Conservation (phyloP, 305 asterid species). For the Salvia sclarea region DNA sequence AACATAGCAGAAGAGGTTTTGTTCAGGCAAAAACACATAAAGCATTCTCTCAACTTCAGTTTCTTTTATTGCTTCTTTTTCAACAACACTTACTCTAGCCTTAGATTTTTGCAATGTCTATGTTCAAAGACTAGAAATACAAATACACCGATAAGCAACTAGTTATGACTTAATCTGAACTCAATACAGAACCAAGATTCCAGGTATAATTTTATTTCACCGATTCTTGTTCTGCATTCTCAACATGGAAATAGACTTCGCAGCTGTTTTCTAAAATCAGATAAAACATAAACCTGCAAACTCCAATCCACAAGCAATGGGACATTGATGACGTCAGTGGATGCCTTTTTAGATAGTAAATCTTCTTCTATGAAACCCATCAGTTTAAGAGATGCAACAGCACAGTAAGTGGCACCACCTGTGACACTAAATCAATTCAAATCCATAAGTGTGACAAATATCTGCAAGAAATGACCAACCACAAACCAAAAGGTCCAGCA, state of each 20-base stretch:
- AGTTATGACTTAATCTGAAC: neutral
- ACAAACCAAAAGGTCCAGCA: constrained; percentile 14
- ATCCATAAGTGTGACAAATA: constrained; percentile 54
- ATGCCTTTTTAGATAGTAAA: constrained; percentile 43
- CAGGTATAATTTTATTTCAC: constrained; percentile 6
- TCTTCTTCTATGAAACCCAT: constrained; percentile 87
- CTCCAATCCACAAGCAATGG: constrained; percentile 84
- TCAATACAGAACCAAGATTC: constrained; percentile 1
- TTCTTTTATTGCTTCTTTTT: neutral
- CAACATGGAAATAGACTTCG: constrained; percentile 1
- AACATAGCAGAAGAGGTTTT: constrained; percentile 27
- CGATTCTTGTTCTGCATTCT: constrained; percentile 8
- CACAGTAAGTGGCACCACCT: constrained; percentile 99
- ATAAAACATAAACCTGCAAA: constrained; percentile 65
- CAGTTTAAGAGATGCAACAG: constrained; percentile 90
- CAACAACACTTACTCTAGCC: neutral
- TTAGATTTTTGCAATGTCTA: neutral
- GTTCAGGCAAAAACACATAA: neutral
- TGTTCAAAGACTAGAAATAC: neutral
- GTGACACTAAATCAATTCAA: constrained; percentile 68
- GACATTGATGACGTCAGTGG: constrained; percentile 51
- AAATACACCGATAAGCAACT: neutral
- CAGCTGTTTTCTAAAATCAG: constrained; percentile 10
- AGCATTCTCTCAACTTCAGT: neutral
- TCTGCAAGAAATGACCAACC: constrained; percentile 26